A percentile compares a stretch with the other conserved stretches of the same genome.
Conservation (phyloP, 2,329 filamentous ascomycete species). For the Venturiaceae sp. region DNA sequence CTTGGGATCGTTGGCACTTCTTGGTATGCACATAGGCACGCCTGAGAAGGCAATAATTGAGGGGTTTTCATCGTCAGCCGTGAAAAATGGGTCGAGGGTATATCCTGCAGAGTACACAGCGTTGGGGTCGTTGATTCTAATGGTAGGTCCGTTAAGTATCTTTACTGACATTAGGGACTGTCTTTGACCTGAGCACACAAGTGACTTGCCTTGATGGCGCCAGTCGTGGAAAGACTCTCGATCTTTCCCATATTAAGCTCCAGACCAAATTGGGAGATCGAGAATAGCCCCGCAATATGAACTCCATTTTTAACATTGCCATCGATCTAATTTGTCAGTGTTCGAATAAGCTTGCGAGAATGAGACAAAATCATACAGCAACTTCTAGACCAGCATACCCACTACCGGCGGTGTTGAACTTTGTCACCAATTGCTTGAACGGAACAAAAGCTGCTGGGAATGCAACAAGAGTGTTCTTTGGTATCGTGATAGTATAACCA, state of each 20-base stretch:
- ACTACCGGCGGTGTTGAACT: too few relatives aligned
- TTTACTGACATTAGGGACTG: too few relatives aligned
- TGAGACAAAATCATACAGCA: too few relatives aligned
- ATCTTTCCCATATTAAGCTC: conserved; percentile 27
- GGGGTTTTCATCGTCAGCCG: conserved; percentile 39
- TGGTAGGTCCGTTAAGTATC: conserved; percentile 25
- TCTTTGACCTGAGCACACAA: too few relatives aligned
- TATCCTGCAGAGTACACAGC: conserved; percentile 33
- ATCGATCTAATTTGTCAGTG: conserved; percentile 18
- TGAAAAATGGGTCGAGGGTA: conserved; percentile 30
- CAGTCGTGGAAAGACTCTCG: conserved; percentile 21
- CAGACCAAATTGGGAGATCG: conserved; percentile 25
- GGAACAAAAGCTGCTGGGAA: conserved; percentile 38
- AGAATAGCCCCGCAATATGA: conserved; percentile 29
- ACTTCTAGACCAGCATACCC: too few relatives aligned
- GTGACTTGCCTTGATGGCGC: too few relatives aligned
- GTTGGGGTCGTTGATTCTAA: conserved; percentile 36
- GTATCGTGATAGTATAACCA: conserved; percentile 35
- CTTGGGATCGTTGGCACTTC: conserved; percentile 24
- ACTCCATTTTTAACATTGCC: conserved; percentile 29
- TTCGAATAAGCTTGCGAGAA: too few relatives aligned
- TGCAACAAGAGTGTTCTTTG: conserved; percentile 40
- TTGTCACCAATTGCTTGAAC: conserved; percentile 22
- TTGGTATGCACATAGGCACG: conserved; percentile 43
- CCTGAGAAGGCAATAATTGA: conserved; percentile 39